A percentile compares a stretch with the other conserved stretches of the same genome.
These are phyloP conservation scores for Blepharisma stoltei DNA, from an alignment of 73 alveolate genomes.

Conservation along the genomic window DNA sequence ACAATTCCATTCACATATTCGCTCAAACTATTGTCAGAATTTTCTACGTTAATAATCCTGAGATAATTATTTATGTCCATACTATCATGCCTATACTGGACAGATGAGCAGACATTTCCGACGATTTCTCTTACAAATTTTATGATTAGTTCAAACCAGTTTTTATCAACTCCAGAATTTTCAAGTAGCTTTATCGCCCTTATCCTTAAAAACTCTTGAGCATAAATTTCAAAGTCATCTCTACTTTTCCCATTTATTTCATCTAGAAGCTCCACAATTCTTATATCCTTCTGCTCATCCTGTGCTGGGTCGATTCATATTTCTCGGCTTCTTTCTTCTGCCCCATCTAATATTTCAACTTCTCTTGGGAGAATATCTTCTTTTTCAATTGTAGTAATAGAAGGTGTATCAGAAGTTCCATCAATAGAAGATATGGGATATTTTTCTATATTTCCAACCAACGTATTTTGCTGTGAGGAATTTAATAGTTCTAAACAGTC, in stretches of 20 bases:
- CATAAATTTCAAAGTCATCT: background rate
- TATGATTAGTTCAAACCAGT: background rate
- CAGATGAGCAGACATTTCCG: conserved; percentile 25
- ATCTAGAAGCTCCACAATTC: background rate
- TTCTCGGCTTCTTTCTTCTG: too few relatives aligned
- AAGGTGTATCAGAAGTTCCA: background rate
- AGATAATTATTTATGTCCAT: conserved; percentile 17
- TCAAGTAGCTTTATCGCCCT: background rate
- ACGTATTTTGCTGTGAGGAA: background rate
- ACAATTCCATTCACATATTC: conserved; percentile 58
- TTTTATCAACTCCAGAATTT: background rate
- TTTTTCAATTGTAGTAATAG: too few relatives aligned
- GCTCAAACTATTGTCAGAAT: conserved; percentile 7
- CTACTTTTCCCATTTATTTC: background rate
- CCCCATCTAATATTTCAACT: too few relatives aligned
- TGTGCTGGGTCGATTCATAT: too few relatives aligned
- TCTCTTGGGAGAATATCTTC: too few relatives aligned
- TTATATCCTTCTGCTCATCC: background rate
- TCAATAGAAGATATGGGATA: background rate
- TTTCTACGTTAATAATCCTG: background rate
- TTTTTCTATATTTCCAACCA: background rate
- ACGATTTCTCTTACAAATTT: background rate
- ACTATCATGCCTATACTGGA: background rate
- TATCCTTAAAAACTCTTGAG: background rate
- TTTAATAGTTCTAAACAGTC: conserved; percentile 7